Conservation (phyloP, 2,329 filamentous ascomycete species). For the Ramularia endophylla region DNA sequence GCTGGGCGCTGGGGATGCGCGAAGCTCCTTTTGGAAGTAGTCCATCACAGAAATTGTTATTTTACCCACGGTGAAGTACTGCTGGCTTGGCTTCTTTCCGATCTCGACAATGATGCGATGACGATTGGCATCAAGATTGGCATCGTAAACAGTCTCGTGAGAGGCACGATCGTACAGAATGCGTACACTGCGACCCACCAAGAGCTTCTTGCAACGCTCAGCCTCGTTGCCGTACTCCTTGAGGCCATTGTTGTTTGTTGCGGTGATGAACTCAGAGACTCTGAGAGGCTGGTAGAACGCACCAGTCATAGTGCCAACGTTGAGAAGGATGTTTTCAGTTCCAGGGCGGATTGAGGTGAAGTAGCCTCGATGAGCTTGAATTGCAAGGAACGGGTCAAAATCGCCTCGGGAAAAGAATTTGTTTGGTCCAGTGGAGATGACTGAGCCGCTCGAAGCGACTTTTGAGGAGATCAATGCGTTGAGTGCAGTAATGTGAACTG, state of each 20-base stretch:
- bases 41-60: too few species aligned
- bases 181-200: background rate
- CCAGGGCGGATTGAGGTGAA: slow-evolving; percentile 5
- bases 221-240: background rate
- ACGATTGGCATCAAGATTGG: background rate
- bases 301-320: slow-evolving; percentile 14
- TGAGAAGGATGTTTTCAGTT: slow-evolving; percentile 4
- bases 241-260: background rate
- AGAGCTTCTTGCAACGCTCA: background rate
- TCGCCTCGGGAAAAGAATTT: too few species aligned
- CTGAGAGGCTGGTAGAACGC: slow-evolving; percentile 8
- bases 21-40: too few species aligned
- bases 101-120: slow-evolving; percentile 1
- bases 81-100: background rate
- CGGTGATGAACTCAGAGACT: background rate
- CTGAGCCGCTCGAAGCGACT: too few species aligned
- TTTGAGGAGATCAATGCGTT: too few species aligned
- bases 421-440: too few species aligned
- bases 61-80: background rate
- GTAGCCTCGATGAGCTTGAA: too few species aligned
- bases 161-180: slow-evolving; percentile 4
- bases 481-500: too few species aligned
- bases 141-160: background rate
- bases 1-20: too few species aligned
- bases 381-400: too few species aligned